These are phyloP conservation scores for Barnettozyma pratensis DNA, from an alignment of 805 yeast species.

Conservation along the genomic window DNA sequence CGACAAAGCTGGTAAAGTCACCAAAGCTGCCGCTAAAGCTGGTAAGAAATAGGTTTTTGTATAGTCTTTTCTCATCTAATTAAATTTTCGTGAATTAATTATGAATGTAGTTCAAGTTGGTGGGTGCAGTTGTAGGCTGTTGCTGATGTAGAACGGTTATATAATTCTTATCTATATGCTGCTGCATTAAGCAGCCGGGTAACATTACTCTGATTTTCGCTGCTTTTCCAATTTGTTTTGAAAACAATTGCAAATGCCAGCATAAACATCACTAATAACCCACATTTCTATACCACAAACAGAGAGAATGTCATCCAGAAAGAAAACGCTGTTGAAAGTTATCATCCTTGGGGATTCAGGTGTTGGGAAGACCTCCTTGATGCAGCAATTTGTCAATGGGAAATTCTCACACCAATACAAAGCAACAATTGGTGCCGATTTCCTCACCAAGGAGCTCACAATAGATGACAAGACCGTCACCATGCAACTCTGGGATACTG, in stretches of 20 bases:
- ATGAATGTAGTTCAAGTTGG: not conserved
- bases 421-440: slow-evolving; percentile 98
- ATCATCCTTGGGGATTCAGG: slow-evolving; percentile 96
- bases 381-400: slow-evolving; percentile 96
- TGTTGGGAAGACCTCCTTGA: slow-evolving; percentile 93
- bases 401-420: slow-evolving; percentile 94
- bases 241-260: too few species aligned
- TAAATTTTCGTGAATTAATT: not conserved
- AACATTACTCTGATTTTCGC: too few species aligned
- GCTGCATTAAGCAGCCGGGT: too few species aligned
- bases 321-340: slow-evolving; percentile 75
- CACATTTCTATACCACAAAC: not conserved
- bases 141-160: too few species aligned
- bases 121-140: too few species aligned
- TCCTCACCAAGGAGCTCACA: slow-evolving; percentile 82
- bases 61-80: not conserved
- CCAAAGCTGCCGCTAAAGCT: slow-evolving; percentile 76
- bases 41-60: slow-evolving; percentile 21
- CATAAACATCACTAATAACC: not conserved
- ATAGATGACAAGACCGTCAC: slow-evolving; percentile 63
- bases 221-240: too few species aligned
- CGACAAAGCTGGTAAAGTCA: slow-evolving; percentile 85
- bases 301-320: slow-evolving; percentile 36
- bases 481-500: slow-evolving; percentile 94
- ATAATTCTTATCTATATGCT: too few species aligned